Evolutionary conservation across 306 rosid species (phyloP).

Genomic region (Trifolium pratense): DNA sequence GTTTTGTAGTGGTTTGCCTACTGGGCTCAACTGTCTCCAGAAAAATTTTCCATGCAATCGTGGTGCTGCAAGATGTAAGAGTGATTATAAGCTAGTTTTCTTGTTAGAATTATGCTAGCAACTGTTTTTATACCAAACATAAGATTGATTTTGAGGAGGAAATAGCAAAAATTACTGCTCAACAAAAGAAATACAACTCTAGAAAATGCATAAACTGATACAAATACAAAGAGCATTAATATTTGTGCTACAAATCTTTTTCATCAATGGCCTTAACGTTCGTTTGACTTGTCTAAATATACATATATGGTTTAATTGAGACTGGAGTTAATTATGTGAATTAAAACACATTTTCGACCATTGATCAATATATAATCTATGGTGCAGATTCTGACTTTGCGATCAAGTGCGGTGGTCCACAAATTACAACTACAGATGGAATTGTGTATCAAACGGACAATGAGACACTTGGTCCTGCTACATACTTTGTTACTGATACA

Average conservation of each 20-base stretch:
- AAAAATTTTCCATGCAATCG: conserved; percentile 65
- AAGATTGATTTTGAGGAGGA: too few relatives aligned
- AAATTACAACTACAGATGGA: conserved; percentile 53
- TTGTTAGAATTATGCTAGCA: too few relatives aligned
- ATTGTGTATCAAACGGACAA: conserved; percentile 55
- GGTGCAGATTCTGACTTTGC: conserved; percentile 65
- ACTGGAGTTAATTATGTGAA: too few relatives aligned
- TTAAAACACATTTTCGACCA: background rate
- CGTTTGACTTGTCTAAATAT: too few relatives aligned
- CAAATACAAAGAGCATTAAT: too few relatives aligned
- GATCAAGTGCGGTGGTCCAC: conserved; percentile 69
- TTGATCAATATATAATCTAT: background rate
- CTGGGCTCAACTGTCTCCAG: conserved; percentile 76
- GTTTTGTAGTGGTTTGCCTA: conserved; percentile 64
- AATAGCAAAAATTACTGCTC: too few relatives aligned
- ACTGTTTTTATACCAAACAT: too few relatives aligned
- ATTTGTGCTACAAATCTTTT: too few relatives aligned
- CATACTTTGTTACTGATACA: conserved; percentile 61
- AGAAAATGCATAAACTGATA: too few relatives aligned
- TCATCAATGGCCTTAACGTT: too few relatives aligned
- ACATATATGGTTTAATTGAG: too few relatives aligned
- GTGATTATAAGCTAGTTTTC: conserved; percentile 21
- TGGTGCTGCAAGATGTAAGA: conserved; percentile 68
- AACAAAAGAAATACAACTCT: too few relatives aligned
- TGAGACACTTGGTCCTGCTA: conserved; percentile 70